These are phyloP conservation scores for Cyclostephanos tholiformis DNA, from an alignment of 108 stramenopile species.

Conservation along the genomic window DNA sequence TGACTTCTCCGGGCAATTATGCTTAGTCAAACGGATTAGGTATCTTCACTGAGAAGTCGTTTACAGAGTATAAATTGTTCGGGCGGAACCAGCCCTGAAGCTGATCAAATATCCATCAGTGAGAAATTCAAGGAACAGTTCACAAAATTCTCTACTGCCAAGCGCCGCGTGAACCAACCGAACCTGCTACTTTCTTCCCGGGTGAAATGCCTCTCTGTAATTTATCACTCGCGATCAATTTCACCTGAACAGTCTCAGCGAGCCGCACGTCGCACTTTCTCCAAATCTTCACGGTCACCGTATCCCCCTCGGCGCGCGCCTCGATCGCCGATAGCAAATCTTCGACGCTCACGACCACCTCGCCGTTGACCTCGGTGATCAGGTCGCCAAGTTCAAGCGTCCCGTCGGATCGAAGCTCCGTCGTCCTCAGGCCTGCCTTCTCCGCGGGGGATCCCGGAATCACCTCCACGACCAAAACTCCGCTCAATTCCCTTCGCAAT, in stretches of 20 bases:
- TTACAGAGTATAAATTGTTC: too few species aligned
- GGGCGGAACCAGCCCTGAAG: too few species aligned
- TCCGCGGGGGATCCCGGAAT: slow-evolving; percentile 57
- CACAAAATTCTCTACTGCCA: neutral
- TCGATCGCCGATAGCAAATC: slow-evolving; percentile 64
- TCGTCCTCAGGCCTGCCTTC: slow-evolving; percentile 49
- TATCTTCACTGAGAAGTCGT: too few species aligned
- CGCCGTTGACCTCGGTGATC: slow-evolving; percentile 61
- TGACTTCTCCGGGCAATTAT: too few species aligned
- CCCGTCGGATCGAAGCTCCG: slow-evolving; percentile 48
- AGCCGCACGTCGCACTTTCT: slow-evolving; percentile 26
- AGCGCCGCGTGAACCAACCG: neutral
- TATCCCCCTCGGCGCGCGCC: slow-evolving; percentile 22
- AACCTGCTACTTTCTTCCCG: neutral
- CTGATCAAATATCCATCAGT: too few species aligned
- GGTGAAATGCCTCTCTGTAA: slow-evolving; percentile 8
- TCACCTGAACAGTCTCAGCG: slow-evolving; percentile 22
- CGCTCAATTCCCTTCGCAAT: slow-evolving; percentile 53
- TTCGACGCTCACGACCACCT: slow-evolving; percentile 58
- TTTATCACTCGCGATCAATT: slow-evolving; percentile 23
- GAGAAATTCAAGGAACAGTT: too few species aligned
- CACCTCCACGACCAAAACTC: slow-evolving; percentile 67
- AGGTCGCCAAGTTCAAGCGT: slow-evolving; percentile 64
- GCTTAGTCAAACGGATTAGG: too few species aligned
- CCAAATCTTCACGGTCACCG: slow-evolving; percentile 26